Evolutionary conservation across 176 grass and related monocot genomes (phyloP), one percentile per base, ranked within the genome.

Genomic region (Cenchrus purpureus): DNA sequence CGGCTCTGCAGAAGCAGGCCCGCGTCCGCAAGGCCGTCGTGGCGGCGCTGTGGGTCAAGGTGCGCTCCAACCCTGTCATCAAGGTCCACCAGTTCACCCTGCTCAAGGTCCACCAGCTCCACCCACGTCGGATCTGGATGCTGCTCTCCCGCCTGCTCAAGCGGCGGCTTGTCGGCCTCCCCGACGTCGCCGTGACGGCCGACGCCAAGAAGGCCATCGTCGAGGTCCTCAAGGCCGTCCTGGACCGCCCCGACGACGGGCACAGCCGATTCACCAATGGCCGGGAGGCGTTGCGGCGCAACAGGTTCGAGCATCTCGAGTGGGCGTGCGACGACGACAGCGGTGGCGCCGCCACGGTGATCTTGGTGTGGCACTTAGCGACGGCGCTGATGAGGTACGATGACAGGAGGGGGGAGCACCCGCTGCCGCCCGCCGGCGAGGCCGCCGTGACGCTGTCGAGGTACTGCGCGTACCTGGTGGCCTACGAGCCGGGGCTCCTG

Each of bases 281-380:
- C 57, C n/a, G 1, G 9, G 17, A 6, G 5, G 17, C 59, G 10
- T 19, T 83, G 10, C 10, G 13, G 0, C 65, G 49, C 17, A 4
- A 59, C 9, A 22, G 22, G 15, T 69, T 78, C 37, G 9, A 0
- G 2, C 0, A 16, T 6, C 37, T 31, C n/a, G 10, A 20, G 14
- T 68, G 83, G 73, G 52, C 20, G 6, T 78, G 50, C 63, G 10
- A 68, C 55, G 14, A 54, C 0, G 31, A 32, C 31, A 71, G 16
- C 64, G 20, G 16, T 1, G 56, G 57, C 20, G 60, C 73, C 19
- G 73, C 73, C 60, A 56, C 52, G 10, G 53, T 60, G 73, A 85
- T 85, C 62, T 19, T 85, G 10, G 63, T 59, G n/a, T 78, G 83
- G 83, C 83, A 85, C 74, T 5, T 85, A 12, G 83, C 83, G 10